phyloP scores from a whole-genome alignment of 2,329 filamentous ascomycete genomes.

The Colletotrichum filicis region DNA sequence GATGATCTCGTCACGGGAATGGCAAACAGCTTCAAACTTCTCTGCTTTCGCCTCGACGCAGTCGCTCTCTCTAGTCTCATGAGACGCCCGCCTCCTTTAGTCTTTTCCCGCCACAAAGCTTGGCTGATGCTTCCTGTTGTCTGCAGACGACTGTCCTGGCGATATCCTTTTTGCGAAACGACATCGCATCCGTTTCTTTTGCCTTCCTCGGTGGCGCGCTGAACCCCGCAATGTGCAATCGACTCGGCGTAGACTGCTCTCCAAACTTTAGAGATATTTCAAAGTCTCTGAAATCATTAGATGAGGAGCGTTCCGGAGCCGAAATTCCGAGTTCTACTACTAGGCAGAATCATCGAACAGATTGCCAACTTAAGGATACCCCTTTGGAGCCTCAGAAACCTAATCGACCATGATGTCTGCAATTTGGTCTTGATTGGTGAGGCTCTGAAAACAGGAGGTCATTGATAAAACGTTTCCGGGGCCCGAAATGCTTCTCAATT shows the following conservation, averaged over 20 bases:
- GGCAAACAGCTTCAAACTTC: too few relatives aligned
- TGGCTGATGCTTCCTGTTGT: not conserved
- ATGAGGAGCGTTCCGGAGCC: not conserved
- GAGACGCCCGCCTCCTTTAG: not conserved
- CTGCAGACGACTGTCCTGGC: not conserved
- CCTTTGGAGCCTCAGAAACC: not conserved
- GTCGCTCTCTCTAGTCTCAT: not conserved
- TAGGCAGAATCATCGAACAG: not conserved
- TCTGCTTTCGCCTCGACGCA: not conserved
- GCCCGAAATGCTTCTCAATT: not conserved
- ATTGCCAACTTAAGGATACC: not conserved
- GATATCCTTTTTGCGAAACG: not conserved
- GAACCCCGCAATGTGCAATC: not conserved
- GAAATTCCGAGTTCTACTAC: not conserved
- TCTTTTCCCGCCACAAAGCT: not conserved
- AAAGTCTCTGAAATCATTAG: not conserved
- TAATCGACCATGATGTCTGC: not conserved
- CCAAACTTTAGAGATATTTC: not conserved
- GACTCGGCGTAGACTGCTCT: not conserved
- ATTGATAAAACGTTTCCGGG: not conserved
- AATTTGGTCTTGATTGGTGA: not conserved
- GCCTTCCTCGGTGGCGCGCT: not conserved
- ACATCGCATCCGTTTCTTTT: not conserved
- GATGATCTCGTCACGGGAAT: not conserved
- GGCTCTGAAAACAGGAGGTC: not conserved